Conservation (phyloP, 495 filamentous ascomycete genomes). For the Aspergillus biplanus region DNA sequence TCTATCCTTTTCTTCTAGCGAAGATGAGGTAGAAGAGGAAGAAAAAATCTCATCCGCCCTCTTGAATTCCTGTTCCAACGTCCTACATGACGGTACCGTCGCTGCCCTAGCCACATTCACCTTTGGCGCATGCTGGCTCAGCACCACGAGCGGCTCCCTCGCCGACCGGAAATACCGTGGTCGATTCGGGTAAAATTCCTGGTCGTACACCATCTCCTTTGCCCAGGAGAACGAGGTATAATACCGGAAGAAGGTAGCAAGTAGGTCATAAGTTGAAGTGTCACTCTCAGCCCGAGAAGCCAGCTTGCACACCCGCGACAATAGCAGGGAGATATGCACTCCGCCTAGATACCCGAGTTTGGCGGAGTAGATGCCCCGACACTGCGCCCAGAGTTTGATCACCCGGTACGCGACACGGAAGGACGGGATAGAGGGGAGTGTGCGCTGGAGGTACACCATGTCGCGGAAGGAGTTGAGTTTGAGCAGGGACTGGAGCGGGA, state of each 20-base stretch:
- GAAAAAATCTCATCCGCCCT: neutral
- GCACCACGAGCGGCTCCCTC: slow-evolving; percentile 2
- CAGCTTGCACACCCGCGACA: slow-evolving; percentile 4
- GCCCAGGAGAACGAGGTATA: neutral
- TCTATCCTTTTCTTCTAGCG: no score
- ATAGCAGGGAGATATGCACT: slow-evolving; percentile 4
- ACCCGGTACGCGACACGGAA: slow-evolving; percentile 10
- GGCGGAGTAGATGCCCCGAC: slow-evolving; percentile 8
- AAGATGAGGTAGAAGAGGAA: neutral
- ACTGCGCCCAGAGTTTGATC: slow-evolving; percentile 8
- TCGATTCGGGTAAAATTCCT: neutral
- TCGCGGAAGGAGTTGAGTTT: slow-evolving; percentile 12
- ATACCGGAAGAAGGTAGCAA: neutral
- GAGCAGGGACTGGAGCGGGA: slow-evolving; percentile 8
- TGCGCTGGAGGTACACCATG: slow-evolving; percentile 10
- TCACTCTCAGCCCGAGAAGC: neutral
- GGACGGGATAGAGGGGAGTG: neutral
- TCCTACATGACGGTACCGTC: neutral
- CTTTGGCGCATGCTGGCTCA: slow-evolving; percentile 7
- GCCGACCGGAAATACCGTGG: slow-evolving; percentile 7
- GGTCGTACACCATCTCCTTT: neutral
- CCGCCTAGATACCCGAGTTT: slow-evolving; percentile 12
- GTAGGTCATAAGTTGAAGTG: neutral
- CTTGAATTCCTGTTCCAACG: neutral
- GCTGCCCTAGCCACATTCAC: slow-evolving; percentile 7